Base-by-base conservation (phyloP, 805 yeast species). In the Kurtzmaniella cleridarum region DNA sequence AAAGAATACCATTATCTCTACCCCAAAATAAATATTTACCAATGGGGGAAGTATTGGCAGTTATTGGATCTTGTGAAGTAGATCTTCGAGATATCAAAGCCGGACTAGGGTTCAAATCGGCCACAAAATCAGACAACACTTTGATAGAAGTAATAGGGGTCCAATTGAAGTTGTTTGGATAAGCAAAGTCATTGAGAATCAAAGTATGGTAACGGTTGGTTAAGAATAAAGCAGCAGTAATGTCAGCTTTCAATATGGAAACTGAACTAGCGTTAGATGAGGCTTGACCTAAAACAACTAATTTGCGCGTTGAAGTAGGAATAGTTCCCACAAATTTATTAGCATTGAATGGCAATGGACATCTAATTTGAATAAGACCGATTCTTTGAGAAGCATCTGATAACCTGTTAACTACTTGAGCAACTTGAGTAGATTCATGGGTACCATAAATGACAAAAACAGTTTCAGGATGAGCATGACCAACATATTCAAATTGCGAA, bases 381-480 rank as follows among this genome's bases (percentile, higher is more conserved):
- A 78, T 73, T n/a, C 67, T 60, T 13, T 56, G 45, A 36, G 60
- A 57, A 3, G 55, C 41, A 15, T 60, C 57, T 7, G 66, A 54
- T 29, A 62, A 53, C 15, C 55, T 54, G 27, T 55, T 47, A 34
- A 81, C 64, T 23, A 73, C 68, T 20, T 64, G 59, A 35, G 74
- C 50, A 30, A 85, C 70, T 40, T 77, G 62, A 40, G 78, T 67
- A 13, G 83, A 65, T 56, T 84, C 89, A 32, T 73, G 61, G 30
- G 93, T 71, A 17, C 96, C 95, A 47, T 84, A 79, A n/a, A 81
- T 70, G 27, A 89, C 91, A 57, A 85, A 81, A n/a, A 90, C 85
- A 17, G 83, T 77, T 33, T 76, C 76, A 7, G 95, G 81, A 40
- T 69, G 60, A 8, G 58, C 56, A 39, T 69, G 67, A 38, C 96